Conservation (phyloP, 805 yeast species). For the Candida ficus region DNA sequence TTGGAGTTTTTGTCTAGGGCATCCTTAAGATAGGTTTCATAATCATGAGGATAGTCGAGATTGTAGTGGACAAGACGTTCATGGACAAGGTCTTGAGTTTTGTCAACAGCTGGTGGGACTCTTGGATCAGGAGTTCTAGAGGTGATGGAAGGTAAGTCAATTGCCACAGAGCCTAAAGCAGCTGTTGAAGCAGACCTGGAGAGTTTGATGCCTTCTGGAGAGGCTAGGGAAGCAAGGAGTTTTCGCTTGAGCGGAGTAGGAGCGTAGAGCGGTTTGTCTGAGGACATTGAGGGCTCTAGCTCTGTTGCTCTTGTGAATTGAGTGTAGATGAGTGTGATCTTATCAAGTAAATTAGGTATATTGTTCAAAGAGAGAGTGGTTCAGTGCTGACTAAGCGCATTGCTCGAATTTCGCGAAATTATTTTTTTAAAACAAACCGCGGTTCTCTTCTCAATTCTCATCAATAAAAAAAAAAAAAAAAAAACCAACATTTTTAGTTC, state of each 20-base stretch:
- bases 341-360: too few relatives aligned
- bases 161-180: conserved; percentile 9
- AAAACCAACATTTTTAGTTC: too few relatives aligned
- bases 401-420: not conserved
- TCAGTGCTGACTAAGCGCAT: too few relatives aligned
- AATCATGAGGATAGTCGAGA: conserved; percentile 47
- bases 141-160: conserved; percentile 4
- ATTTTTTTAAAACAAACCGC: too few relatives aligned
- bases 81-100: conserved; percentile 20
- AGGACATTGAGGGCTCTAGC: too few relatives aligned
- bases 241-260: conserved; percentile 22
- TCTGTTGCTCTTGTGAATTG: too few relatives aligned
- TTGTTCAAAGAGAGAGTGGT: too few relatives aligned
- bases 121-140: conserved; percentile 25
- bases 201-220: not conserved
- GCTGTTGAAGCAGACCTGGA: conserved; percentile 17
- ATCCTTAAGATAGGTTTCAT: conserved; percentile 26
- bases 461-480: not conserved
- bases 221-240: conserved; percentile 4
- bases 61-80: conserved; percentile 36
- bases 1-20: conserved; percentile 31
- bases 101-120: conserved; percentile 9
- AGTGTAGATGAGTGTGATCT: too few relatives aligned
- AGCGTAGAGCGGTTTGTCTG: too few relatives aligned
- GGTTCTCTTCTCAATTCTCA: too few relatives aligned